Percentiles rank a stretch among this genome's conserved stretches.
Evolutionary conservation across 352 stramenopile genomes (phyloP).

Genomic region (Pythium periplocum): DNA sequence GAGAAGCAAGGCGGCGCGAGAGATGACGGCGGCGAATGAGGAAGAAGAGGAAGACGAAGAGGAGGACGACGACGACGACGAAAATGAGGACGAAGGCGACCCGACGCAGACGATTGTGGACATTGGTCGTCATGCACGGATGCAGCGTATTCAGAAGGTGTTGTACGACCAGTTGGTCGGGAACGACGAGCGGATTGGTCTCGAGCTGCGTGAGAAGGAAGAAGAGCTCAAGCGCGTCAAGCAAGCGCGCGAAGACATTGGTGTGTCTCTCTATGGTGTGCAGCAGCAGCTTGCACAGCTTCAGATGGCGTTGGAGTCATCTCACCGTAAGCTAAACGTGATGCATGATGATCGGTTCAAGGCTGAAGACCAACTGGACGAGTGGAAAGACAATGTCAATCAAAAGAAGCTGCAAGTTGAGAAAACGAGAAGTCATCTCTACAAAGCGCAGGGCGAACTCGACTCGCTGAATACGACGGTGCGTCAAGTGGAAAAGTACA

Average conservation of each 20-base stretch:
- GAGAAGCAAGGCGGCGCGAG: slow-evolving; percentile 1
- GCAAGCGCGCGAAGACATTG: slow-evolving; percentile 80
- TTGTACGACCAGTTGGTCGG: slow-evolving; percentile 72
- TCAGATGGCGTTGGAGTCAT: slow-evolving; percentile 86
- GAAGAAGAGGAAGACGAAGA: slow-evolving; percentile 33
- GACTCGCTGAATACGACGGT: slow-evolving; percentile 82
- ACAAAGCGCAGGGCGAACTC: slow-evolving; percentile 85
- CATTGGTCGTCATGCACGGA: slow-evolving; percentile 68
- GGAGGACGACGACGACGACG: slow-evolving; percentile 38
- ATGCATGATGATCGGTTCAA: slow-evolving; percentile 63
- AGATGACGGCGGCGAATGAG: slow-evolving; percentile 10
- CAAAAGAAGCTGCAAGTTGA: slow-evolving; percentile 65
- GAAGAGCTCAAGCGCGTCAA: slow-evolving; percentile 67
- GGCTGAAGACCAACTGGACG: slow-evolving; percentile 68
- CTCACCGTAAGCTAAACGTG: slow-evolving; percentile 62
- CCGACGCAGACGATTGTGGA: slow-evolving; percentile 79
- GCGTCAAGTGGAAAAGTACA: slow-evolving; percentile 91
- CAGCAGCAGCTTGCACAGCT: slow-evolving; percentile 93
- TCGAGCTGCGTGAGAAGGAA: slow-evolving; percentile 75
- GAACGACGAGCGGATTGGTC: slow-evolving; percentile 63
- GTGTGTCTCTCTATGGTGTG: slow-evolving; percentile 91
- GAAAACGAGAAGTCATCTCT: slow-evolving; percentile 52
- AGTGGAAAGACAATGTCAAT: slow-evolving; percentile 52
- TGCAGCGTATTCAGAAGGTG: slow-evolving; percentile 85
- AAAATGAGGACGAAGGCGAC: slow-evolving; percentile 55